A percentile compares a stretch with the other conserved stretches of the same genome.
phyloP scores from a whole-genome alignment of 352 stramenopile genomes.

The Pythium diclinum region DNA sequence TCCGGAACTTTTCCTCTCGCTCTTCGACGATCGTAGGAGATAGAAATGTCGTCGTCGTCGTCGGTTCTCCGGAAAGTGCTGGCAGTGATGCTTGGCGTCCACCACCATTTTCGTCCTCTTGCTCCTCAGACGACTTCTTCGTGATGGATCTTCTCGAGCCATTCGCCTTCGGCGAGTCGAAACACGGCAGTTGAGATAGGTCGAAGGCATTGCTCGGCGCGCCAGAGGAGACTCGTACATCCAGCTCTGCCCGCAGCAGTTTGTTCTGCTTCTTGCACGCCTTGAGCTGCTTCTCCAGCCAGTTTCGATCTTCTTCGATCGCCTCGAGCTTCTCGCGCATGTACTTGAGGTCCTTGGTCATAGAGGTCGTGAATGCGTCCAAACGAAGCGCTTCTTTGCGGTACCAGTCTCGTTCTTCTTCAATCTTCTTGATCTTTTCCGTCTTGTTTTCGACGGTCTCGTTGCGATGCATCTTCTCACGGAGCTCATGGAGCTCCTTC shows the following conservation, averaged over 20 bases:
- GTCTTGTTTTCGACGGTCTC: slow-evolving; percentile 86
- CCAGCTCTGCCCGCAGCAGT: slow-evolving; percentile 77
- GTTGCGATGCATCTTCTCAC: slow-evolving; percentile 88
- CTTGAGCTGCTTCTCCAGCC: slow-evolving; percentile 92
- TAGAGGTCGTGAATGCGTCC: slow-evolving; percentile 87
- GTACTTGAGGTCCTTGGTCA: slow-evolving; percentile 91
- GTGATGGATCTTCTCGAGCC: not conserved
- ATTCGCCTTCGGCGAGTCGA: slow-evolving; percentile 31
- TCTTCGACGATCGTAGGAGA: slow-evolving; percentile 37
- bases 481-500: slow-evolving; percentile 91
- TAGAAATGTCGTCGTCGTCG: not conserved
- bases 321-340: slow-evolving; percentile 91
- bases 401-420: slow-evolving; percentile 94
- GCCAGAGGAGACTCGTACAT: slow-evolving; percentile 46
- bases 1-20: slow-evolving; percentile 65
- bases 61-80: not conserved
- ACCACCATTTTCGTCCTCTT: slow-evolving; percentile 3
- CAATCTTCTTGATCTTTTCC: slow-evolving; percentile 91
- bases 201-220: slow-evolving; percentile 24
- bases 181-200: slow-evolving; percentile 36
- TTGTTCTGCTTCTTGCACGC: slow-evolving; percentile 94
- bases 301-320: slow-evolving; percentile 90
- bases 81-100: slow-evolving; percentile 6
- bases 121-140: slow-evolving; percentile 8
- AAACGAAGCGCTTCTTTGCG: slow-evolving; percentile 88